phyloP scores from a whole-genome alignment of 495 filamentous ascomycete genomes.

The Glarea lozoyensis region DNA sequence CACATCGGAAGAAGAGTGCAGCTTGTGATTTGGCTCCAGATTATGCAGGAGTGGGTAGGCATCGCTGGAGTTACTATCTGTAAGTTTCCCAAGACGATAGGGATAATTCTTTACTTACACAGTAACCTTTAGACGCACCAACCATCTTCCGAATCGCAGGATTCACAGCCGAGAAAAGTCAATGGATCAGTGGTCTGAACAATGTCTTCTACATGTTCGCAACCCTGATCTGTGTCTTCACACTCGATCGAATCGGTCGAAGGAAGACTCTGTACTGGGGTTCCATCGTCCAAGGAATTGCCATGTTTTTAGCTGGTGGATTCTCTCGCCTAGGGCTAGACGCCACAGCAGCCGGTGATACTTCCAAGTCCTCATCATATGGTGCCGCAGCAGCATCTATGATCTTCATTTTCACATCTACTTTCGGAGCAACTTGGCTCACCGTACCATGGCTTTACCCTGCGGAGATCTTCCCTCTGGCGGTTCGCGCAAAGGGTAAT shows the following conservation, averaged over 20 bases:
- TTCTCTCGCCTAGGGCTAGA: slow-evolving; percentile 45
- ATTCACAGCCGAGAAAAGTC: slow-evolving; percentile 46
- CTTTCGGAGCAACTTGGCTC: slow-evolving; percentile 42
- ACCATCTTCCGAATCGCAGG: slow-evolving; percentile 63
- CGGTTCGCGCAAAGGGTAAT: slow-evolving; percentile 45
- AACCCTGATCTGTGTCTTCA: slow-evolving; percentile 72
- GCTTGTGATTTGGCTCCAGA: slow-evolving; percentile 46
- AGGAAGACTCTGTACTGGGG: slow-evolving; percentile 64
- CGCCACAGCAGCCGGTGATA: no score
- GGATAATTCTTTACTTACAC: slow-evolving; percentile 72
- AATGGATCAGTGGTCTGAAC: slow-evolving; percentile 64
- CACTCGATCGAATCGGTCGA: slow-evolving; percentile 62
- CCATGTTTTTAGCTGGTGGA: slow-evolving; percentile 68
- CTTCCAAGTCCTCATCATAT: slow-evolving; percentile 1
- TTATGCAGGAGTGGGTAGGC: slow-evolving; percentile 44
- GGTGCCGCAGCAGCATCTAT: slow-evolving; percentile 37
- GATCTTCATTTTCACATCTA: slow-evolving; percentile 36
- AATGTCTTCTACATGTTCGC: slow-evolving; percentile 74
- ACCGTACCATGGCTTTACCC: slow-evolving; percentile 44
- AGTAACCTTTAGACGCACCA: slow-evolving; percentile 79
- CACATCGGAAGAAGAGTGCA: slow-evolving; percentile 56
- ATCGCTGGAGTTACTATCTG: slow-evolving; percentile 38
- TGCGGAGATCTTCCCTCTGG: slow-evolving; percentile 40
- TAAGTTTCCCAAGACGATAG: no score
- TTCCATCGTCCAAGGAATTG: slow-evolving; percentile 56